These are phyloP conservation scores for Marchantia polymorpha DNA, from an alignment of 225 moss, liverwort and hornwort genomes.

Conservation along the genomic window DNA sequence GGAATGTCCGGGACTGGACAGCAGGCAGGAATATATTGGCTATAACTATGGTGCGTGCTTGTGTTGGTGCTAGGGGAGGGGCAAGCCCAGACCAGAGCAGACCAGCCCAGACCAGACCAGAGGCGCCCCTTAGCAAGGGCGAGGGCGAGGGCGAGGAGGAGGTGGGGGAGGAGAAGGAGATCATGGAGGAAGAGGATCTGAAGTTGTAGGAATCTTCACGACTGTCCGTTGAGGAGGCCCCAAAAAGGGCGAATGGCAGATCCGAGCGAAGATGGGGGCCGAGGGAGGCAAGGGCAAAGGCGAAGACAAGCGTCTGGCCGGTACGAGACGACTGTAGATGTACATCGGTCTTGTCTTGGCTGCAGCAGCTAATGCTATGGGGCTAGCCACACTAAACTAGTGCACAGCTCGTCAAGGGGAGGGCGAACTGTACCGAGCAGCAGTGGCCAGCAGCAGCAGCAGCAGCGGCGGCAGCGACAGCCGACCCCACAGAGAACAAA, in stretches of 20 bases:
- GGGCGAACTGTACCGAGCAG: conserved; percentile 9
- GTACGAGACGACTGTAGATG: conserved; percentile 13
- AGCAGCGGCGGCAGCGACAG: neutral
- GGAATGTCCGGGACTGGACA: no score
- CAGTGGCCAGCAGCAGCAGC: no score
- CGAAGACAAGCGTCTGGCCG: conserved; percentile 9
- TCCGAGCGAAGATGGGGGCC: neutral
- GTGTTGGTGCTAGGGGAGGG: no score
- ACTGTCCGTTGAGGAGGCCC: conserved; percentile 12
- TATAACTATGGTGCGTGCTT: no score
- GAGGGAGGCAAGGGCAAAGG: no score
- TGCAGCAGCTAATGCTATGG: conserved; percentile 14
- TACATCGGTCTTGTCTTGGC: neutral
- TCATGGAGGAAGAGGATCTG: conserved; percentile 1
- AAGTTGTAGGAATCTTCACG: conserved; percentile 7
- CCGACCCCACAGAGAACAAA: conserved; percentile 9
- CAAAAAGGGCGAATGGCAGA: conserved; percentile 7
- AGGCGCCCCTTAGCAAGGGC: no score
- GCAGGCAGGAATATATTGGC: no score
- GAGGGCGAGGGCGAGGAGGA: no score
- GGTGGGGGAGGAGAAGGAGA: no score
- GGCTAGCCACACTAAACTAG: neutral
- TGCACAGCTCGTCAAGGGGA: conserved; percentile 5
- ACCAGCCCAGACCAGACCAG: neutral
- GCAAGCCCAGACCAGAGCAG: neutral